These are phyloP conservation scores for Cerrena zonata DNA, from an alignment of 1,284 basidiomycete genomes.

Conservation along the genomic window DNA sequence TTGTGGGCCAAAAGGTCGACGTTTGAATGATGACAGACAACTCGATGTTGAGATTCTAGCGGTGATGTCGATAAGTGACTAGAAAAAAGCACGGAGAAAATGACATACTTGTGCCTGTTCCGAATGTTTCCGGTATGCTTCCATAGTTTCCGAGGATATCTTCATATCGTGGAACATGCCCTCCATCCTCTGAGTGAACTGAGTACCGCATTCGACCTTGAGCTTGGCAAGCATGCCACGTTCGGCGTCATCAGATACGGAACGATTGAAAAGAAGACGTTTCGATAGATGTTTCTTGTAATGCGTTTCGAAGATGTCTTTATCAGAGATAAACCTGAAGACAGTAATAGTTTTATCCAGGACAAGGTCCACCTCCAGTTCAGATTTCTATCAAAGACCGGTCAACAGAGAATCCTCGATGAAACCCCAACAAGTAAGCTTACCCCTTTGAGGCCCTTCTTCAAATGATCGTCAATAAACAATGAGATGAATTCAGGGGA, in stretches of 20 bases:
- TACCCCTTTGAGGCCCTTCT: conserved; percentile 91
- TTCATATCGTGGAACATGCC: conserved; percentile 99
- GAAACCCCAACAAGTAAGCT: conserved; percentile 26
- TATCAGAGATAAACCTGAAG: conserved; percentile 92
- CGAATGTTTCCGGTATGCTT: conserved; percentile 63
- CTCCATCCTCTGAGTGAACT: conserved; percentile 96
- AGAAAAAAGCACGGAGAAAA: conserved; percentile 1
- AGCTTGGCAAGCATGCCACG: conserved; percentile 96
- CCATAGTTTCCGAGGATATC: conserved; percentile 79
- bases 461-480: conserved; percentile 95
- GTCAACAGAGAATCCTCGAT: not conserved
- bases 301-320: conserved; percentile 96
- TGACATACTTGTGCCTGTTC: conserved; percentile 47
- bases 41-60: conserved; percentile 74
- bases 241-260: conserved; percentile 95
- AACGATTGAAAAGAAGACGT: conserved; percentile 80
- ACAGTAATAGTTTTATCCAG: conserved; percentile 93
- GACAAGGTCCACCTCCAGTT: conserved; percentile 82
- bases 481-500: conserved; percentile 93
- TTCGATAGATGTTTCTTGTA: conserved; percentile 96
- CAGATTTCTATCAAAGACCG: conserved; percentile 84
- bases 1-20: conserved; percentile 88
- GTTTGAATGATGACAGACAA: conserved; percentile 87
- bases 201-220: conserved; percentile 93
- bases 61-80: no score